Evolutionary conservation across 2,329 filamentous ascomycete genomes (phyloP), one percentile per base, ranked within the genome.

Genomic region (Botrytis byssoidea): DNA sequence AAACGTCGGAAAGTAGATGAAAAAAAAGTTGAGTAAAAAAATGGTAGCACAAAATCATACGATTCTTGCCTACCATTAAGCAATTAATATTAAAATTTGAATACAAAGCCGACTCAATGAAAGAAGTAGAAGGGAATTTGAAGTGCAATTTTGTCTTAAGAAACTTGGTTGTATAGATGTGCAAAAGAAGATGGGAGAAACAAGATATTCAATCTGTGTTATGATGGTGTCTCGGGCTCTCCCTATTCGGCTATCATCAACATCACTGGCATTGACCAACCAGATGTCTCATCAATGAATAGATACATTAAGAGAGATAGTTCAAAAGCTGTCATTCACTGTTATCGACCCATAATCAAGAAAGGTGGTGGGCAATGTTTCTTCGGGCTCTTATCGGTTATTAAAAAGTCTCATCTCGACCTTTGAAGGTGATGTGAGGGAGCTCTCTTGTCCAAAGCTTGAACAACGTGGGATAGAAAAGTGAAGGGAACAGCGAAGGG

Each of bases 21-120:
- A 69, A 42, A 42, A 32, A 16, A 42, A 57, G 48, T 57, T n/a
- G 57, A 69, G 46, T 69, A 57, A 57, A 57, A 57, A 57, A 57
- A 44, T 42, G 18, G 37, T 7, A 69, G 48, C 32, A 57, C 35
- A 68, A 68, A 32, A 42, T n/a, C 35, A 6, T 2, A 32, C 32
- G 37, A 25, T 57, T 57, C 35, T 25, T 42, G 22, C 37, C 35
- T 32, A 69, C 48, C 48, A 57, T 32, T 9, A 42, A 69, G 66
- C 48, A 69, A 57, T 69, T 44, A 44, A 57, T 63, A 29, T 67
- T 32, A 69, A 69, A 32, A 18, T 42, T 22, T 44, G 55, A 32
- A 29, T 69, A 69, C 48, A 57, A 57, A 69, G 51, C n/a, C 2
- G 18, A 42, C 25, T 57, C 37, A 14, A 69, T 42, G 66, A 69